A percentile compares a stretch with the other conserved stretches of the same genome.
These are phyloP conservation scores for Patellifolia procumbens DNA, from an alignment of 179 eudicot genomes.

Conservation along the genomic window DNA sequence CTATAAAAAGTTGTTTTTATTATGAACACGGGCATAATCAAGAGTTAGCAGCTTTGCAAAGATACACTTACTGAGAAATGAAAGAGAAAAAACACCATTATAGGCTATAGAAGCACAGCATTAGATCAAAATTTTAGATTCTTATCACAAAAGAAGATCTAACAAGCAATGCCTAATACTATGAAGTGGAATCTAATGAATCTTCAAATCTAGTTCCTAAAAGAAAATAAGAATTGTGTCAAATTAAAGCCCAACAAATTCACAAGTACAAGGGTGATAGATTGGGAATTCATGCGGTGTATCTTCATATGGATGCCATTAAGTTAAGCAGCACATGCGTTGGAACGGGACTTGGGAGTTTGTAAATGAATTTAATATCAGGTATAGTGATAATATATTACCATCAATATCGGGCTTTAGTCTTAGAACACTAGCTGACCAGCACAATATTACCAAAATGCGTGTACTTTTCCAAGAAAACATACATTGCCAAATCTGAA, in stretches of 20 bases:
- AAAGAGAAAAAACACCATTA: neutral
- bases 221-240: neutral
- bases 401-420: neutral
- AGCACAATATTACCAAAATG: neutral
- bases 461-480: too few species aligned
- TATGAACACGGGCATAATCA: neutral
- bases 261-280: too few species aligned
- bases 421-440: neutral
- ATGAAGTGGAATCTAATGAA: constrained; percentile 5
- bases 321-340: neutral
- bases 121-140: neutral
- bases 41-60: neutral
- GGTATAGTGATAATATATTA: neutral
- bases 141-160: neutral
- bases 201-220: constrained; percentile 1
- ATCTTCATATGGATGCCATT: neutral
- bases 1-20: constrained; percentile 2
- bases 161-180: neutral
- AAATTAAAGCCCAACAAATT: neutral
- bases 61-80: neutral
- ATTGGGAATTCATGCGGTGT: neutral
- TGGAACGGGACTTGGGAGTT: neutral
- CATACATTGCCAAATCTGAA: too few species aligned
- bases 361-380: neutral
- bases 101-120: neutral